Evolutionary conservation across 192 early-diverging fungal species (phyloP).

Genomic region (Bifiguratus adelaidae): DNA sequence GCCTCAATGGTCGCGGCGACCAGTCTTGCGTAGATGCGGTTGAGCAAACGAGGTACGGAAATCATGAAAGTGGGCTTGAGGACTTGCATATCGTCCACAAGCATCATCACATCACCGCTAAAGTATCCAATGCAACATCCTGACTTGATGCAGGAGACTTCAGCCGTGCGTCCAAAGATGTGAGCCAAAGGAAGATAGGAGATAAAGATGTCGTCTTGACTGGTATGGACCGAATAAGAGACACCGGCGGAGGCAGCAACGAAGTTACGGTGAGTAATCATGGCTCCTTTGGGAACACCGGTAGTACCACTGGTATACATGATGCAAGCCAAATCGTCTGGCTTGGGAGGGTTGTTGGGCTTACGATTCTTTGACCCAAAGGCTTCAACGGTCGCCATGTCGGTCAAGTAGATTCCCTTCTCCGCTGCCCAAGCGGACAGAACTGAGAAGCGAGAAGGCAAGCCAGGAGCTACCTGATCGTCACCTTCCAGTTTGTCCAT

Average conservation of each 20-base stretch:
- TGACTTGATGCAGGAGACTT: constrained; percentile 29
- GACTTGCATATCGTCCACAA: constrained; percentile 72
- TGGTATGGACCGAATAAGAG: constrained; percentile 1
- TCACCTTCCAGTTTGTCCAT: constrained; percentile 57
- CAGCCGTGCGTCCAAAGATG: constrained; percentile 66
- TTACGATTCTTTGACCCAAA: constrained; percentile 43
- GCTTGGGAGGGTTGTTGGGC: constrained; percentile 41
- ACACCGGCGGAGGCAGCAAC: constrained; percentile 30
- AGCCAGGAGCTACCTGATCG: constrained; percentile 7
- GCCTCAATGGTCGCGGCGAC: constrained; percentile 40
- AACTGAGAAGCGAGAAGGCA: constrained; percentile 11
- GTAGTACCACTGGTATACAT: constrained; percentile 87
- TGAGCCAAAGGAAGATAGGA: constrained; percentile 85
- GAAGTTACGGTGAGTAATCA: constrained; percentile 69
- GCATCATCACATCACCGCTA: constrained; percentile 53
- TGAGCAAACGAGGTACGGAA: constrained; percentile 79
- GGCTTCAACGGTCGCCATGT: constrained; percentile 45
- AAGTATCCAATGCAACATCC: constrained; percentile 74
- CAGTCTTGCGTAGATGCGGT: constrained; percentile 79
- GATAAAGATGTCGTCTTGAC: constrained; percentile 17
- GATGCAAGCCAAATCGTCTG: constrained; percentile 57
- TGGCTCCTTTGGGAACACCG: constrained; percentile 67
- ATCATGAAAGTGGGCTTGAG: constrained; percentile 81
- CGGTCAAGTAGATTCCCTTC: constrained; percentile 42
- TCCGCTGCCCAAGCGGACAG: constrained; percentile 56